Evolutionary conservation across 2,329 filamentous ascomycete species (phyloP).

Genomic region (Pyricularia pennisetigena): DNA sequence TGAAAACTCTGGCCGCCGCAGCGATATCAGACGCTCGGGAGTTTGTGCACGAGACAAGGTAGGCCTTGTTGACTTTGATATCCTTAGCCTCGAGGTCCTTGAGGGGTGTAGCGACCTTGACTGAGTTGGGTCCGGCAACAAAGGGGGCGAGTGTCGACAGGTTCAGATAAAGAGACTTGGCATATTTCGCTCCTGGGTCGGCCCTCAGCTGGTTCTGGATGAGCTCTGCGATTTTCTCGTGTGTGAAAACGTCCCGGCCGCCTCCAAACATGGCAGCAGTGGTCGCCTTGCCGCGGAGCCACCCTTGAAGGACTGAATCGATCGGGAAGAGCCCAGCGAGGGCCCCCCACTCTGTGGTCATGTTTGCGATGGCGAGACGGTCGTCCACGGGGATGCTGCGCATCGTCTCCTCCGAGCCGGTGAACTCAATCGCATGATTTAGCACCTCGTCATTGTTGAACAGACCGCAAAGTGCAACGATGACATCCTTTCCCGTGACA

Average conservation of each 20-base stretch:
- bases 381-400: slow-evolving; percentile 55
- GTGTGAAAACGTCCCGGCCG: slow-evolving; percentile 49
- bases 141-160: slow-evolving; percentile 77
- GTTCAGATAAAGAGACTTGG: slow-evolving; percentile 74
- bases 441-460: slow-evolving; percentile 84
- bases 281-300: slow-evolving; percentile 71
- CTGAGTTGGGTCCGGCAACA: slow-evolving; percentile 80
- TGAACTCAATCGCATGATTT: slow-evolving; percentile 86
- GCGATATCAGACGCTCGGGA: slow-evolving; percentile 70
- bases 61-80: slow-evolving; percentile 75
- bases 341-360: slow-evolving; percentile 72
- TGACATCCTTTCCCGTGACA: slow-evolving; percentile 89
- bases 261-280: slow-evolving; percentile 51
- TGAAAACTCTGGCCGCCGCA: slow-evolving; percentile 77
- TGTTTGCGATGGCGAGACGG: slow-evolving; percentile 61
- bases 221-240: slow-evolving; percentile 63
- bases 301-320: slow-evolving; percentile 59
- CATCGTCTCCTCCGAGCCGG: slow-evolving; percentile 70
- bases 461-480: slow-evolving; percentile 75
- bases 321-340: slow-evolving; percentile 67
- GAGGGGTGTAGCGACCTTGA: slow-evolving; percentile 77
- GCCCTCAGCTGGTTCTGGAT: slow-evolving; percentile 56
- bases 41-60: slow-evolving; percentile 88
- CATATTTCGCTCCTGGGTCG: slow-evolving; percentile 70
- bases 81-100: slow-evolving; percentile 60